phyloP scores from a whole-genome alignment of 164 flowering plant species.

The Annona cherimola region DNA sequence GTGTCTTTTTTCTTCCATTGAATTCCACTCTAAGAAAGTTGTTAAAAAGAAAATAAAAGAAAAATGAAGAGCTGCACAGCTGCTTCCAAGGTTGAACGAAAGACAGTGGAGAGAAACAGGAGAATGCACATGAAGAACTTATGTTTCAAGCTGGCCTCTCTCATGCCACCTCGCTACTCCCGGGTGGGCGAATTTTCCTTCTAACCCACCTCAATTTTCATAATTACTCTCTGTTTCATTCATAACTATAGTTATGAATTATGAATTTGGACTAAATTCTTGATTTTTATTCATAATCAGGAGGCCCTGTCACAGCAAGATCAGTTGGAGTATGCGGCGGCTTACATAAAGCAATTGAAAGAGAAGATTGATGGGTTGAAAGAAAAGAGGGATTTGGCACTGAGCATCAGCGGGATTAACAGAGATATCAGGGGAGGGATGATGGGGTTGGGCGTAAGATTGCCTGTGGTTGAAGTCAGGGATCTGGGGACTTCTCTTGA shows the following conservation, averaged over 20 bases:
- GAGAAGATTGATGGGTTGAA: conserved; percentile 31
- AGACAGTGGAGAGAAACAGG: conserved; percentile 41
- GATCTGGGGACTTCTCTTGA: conserved; percentile 39
- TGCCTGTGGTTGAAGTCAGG: conserved; percentile 42
- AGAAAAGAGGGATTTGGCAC: conserved; percentile 24
- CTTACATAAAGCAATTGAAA: conserved; percentile 30
- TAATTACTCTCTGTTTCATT: too few relatives aligned
- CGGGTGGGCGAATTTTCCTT: conserved; percentile 18
- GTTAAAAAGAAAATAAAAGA: not conserved
- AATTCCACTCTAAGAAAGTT: not conserved
- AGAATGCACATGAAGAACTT: conserved; percentile 44
- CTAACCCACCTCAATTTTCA: not conserved
- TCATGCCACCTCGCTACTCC: conserved; percentile 32
- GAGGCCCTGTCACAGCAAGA: conserved; percentile 32
- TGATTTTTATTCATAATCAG: conserved; percentile 2
- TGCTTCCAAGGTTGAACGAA: conserved; percentile 30
- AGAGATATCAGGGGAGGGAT: conserved; percentile 2
- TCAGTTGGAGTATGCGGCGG: conserved; percentile 29
- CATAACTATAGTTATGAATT: not conserved
- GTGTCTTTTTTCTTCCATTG: not conserved
- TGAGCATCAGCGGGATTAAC: not conserved
- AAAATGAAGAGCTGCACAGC: conserved; percentile 13
- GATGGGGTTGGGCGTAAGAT: not conserved
- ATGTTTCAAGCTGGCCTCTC: conserved; percentile 38
- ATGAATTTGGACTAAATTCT: not conserved